These are phyloP conservation scores for Fonsecaea pugnacius DNA, from an alignment of 2,329 filamentous ascomycete genomes.

Conservation along the genomic window DNA sequence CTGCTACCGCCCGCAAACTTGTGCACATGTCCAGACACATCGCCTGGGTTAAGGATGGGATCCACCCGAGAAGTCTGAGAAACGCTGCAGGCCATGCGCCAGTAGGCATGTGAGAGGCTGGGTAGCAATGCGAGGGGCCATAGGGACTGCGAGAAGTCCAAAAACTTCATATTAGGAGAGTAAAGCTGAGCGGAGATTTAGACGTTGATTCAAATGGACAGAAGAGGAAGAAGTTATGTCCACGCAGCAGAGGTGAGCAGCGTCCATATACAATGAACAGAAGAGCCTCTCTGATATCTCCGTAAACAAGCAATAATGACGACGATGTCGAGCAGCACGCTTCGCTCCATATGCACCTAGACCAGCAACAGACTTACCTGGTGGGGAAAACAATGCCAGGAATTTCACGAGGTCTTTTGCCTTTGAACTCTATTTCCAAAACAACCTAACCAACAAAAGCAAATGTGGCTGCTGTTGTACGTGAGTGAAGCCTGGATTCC, in stretches of 20 bases:
- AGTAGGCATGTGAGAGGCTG: constrained; percentile 64
- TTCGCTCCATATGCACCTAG: background rate
- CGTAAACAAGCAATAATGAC: constrained; percentile 2
- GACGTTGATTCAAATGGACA: background rate
- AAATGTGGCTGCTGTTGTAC: background rate
- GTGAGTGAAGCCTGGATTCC: background rate
- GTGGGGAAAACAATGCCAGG: background rate
- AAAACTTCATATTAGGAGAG: constrained; percentile 24
- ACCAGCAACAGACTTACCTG: background rate
- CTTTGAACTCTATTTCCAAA: constrained; percentile 14
- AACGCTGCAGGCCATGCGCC: constrained; percentile 82
- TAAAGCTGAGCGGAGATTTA: background rate
- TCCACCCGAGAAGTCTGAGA: constrained; percentile 66
- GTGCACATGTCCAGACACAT: constrained; percentile 69
- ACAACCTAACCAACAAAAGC: constrained; percentile 1
- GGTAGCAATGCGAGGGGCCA: constrained; percentile 27
- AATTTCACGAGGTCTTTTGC: background rate
- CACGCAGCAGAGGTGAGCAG: background rate
- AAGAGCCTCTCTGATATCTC: background rate
- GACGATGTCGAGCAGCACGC: background rate
- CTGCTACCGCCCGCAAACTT: constrained; percentile 75
- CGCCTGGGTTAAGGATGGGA: constrained; percentile 70
- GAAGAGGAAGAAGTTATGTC: background rate
- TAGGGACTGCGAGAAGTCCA: constrained; percentile 5
- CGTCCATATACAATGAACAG: constrained; percentile 1